These are phyloP conservation scores for Vigna nakashimae DNA, from an alignment of 306 rosid species.

Conservation along the genomic window DNA sequence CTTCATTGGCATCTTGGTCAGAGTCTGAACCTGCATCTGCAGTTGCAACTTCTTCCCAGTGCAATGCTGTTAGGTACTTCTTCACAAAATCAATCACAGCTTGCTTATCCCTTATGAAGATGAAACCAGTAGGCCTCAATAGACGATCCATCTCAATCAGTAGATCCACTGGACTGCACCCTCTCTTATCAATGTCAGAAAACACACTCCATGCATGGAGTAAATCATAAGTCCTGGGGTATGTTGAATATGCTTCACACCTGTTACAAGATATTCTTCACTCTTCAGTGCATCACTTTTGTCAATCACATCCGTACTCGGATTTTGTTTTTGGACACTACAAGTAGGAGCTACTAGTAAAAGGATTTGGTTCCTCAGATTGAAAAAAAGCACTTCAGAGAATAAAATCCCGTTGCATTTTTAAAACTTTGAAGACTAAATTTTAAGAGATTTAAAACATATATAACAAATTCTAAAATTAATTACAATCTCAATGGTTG, in stretches of 20 bases:
- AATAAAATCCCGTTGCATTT: too few species aligned
- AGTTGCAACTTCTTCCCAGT: constrained; percentile 85
- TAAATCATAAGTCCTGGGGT: constrained; percentile 87
- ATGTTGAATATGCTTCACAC: constrained; percentile 89
- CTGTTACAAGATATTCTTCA: constrained; percentile 44
- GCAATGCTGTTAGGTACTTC: constrained; percentile 74
- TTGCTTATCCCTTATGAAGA: constrained; percentile 76
- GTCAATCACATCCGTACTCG: constrained; percentile 33
- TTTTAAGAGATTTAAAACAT: background rate
- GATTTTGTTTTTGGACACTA: background rate
- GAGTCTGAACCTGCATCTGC: constrained; percentile 63
- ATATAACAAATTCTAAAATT: background rate
- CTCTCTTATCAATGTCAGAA: constrained; percentile 74
- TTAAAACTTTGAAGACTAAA: background rate
- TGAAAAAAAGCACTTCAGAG: background rate
- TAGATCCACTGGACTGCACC: constrained; percentile 76
- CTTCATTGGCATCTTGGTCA: constrained; percentile 65
- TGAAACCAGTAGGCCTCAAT: constrained; percentile 83
- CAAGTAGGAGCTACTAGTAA: background rate
- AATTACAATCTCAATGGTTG: background rate
- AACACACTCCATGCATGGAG: constrained; percentile 86
- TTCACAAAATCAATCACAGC: constrained; percentile 70
- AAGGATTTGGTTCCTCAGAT: too few species aligned
- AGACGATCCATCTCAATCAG: constrained; percentile 90
- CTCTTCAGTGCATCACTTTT: constrained; percentile 28